These are phyloP conservation scores for Leishmania guyanensis DNA, from an alignment of 208 protist genomes.

Conservation along the genomic window DNA sequence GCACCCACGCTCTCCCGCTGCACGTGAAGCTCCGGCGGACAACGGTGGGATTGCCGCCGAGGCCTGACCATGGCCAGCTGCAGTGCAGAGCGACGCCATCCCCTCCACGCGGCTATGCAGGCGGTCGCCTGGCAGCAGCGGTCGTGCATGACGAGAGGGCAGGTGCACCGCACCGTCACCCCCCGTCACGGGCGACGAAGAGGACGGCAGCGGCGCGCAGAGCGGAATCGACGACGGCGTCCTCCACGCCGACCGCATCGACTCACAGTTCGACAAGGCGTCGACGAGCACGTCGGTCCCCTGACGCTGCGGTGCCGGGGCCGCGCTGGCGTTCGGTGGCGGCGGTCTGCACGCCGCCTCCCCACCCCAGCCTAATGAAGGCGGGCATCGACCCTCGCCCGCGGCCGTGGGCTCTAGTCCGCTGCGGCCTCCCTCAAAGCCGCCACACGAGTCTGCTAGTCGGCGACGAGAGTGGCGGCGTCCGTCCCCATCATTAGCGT, in stretches of 20 bases:
- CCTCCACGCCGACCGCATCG: conserved; percentile 8
- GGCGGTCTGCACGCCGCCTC: background rate
- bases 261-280: conserved; percentile 6
- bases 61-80: background rate
- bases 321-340: background rate
- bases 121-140: background rate
- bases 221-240: conserved; percentile 8
- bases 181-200: conserved; percentile 1
- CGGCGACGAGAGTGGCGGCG: background rate
- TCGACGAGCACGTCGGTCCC: background rate
- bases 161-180: conserved; percentile 7
- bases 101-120: background rate
- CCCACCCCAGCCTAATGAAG: background rate
- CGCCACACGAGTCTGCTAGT: background rate
- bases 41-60: background rate
- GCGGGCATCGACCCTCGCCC: background rate
- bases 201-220: conserved; percentile 5
- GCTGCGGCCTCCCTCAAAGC: background rate
- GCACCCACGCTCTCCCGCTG: background rate
- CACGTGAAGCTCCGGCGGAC: background rate
- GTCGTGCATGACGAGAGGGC: background rate
- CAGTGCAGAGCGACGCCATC: background rate
- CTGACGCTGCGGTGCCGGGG: background rate
- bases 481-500: background rate
- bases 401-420: background rate